Base-by-base conservation (phyloP, 2,329 filamentous ascomycete species). In the Trichoderma harzianum region DNA sequence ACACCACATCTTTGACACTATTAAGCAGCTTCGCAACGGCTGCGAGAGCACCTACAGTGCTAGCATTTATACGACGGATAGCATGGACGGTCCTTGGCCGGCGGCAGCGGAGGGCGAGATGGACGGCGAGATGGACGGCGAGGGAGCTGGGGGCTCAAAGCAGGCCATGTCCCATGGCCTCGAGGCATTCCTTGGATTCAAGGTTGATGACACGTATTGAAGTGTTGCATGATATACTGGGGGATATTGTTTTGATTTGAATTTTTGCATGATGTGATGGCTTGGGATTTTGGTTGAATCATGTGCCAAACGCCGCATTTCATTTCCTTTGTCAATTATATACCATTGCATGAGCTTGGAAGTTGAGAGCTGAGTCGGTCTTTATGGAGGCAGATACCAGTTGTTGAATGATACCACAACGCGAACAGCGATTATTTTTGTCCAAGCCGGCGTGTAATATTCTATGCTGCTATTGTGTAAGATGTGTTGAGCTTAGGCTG, bases 151-250 rank as follows among this genome's bases (percentile, higher is more conserved):
- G 47, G 43, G 26, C 6, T 39, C 64, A 24, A 72, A 72, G 47
- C 70, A 58, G 3, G 84, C 84, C 12, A 86, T 89, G 62, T 53
- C 34, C 14, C 61, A 58, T 60, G 69, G 69, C 21, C 53, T 60
- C 21, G 61, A 65, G 18, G 69, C 60, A 60, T 71, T 61, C 53
- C 69, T 63, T 32, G 68, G 60, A n/a, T 70, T 55, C 51, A 63
- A 30, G 11, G 24, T 70, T 43, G 68, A 70, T 57, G 61, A 70
- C 34, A 30, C 47, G 55, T 70, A 70, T 34, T 70, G 18, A 57
- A 57, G 32, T n/a, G 32, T 55, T 21, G 32, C 32, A 70, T 47
- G 24, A 55, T 55, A 51, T 60, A 53, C 7, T 28, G 68, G 30
- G 14, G 43, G 21, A n/a, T 12, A 53, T 64, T 53, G 53, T 61